Evolutionary conservation across 148 eudicot species (phyloP), one percentile per base, ranked within the genome.

Genomic region (Pharnaceum exiguum): DNA sequence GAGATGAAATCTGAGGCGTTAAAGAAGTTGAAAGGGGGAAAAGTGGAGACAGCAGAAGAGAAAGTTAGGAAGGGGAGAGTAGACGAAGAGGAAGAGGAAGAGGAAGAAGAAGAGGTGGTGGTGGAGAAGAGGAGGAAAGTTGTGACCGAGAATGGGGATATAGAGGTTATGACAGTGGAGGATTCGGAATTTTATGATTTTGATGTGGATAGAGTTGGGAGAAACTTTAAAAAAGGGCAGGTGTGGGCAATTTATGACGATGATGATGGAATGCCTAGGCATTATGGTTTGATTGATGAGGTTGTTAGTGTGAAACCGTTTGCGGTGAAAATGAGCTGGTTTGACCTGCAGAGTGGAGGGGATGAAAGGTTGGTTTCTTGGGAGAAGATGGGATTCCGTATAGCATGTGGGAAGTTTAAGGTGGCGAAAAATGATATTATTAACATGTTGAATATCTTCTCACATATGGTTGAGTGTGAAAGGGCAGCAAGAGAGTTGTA

Each of bases 251-350:
- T 83, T 22, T 93, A 88, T 66, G 99, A 85, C 16, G 94, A 85
- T 30, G 83, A 72, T 38, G 99, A 89, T 70, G 91, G 95, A 32
- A 93, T 93, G 95, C 99, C 99, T 12, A 77, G 99, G 62, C 95
- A 76, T 51, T 89, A 93, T 66, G 95, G 82, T 7, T 67, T 93
- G 78, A 83, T 93, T 24, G 82, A 85, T 21, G 82, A 79, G 50
- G 80, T 85, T 40, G 75, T 79, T 53, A 85, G 89, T 0, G 58
- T 68, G 59, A 72, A 78, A 42, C 96, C 95, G 36, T 93, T 93
- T 70, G 71, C 71, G 75, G 80, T 85, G 63, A 62, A 46, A 60
- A 64, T 93, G 67, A 81, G 81, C 49, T 88, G 90, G 95, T 72
- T 93, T 51, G 81, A 82, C 53, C 68, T 76, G 63, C 82, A 81